These are phyloP conservation scores for Conringia planisiliqua DNA, from an alignment of 345 rosid genomes.

Conservation along the genomic window DNA sequence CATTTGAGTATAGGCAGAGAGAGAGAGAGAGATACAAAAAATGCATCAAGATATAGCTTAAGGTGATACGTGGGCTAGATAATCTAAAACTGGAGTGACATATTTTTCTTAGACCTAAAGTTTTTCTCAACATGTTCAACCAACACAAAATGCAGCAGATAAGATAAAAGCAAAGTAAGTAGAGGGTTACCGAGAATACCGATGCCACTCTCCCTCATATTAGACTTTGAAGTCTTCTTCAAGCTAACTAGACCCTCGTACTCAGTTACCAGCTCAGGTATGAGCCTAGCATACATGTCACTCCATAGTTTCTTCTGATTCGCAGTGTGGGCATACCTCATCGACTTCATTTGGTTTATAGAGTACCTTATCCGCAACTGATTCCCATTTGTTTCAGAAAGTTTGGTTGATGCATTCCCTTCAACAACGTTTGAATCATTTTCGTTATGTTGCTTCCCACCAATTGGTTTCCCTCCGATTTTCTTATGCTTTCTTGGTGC, in stretches of 20 bases:
- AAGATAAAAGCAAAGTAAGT: neutral
- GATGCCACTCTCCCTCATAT: constrained; percentile 14
- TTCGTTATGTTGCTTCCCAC: constrained; percentile 49
- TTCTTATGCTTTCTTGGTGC: constrained; percentile 38
- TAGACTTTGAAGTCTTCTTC: constrained; percentile 41
- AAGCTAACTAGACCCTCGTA: constrained; percentile 46
- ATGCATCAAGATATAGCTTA: neutral
- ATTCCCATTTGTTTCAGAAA: constrained; percentile 25
- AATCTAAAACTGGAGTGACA: neutral
- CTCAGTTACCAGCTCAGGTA: constrained; percentile 44
- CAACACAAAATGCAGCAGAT: constrained; percentile 1
- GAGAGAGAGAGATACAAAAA: neutral
- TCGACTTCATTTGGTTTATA: constrained; percentile 59
- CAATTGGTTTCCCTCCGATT: constrained; percentile 37
- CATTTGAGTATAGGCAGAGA: neutral
- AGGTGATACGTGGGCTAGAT: neutral
- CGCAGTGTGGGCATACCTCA: constrained; percentile 58
- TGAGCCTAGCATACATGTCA: constrained; percentile 49
- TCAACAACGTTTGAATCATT: constrained; percentile 33
- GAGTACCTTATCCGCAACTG: constrained; percentile 42
- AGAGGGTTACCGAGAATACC: constrained; percentile 32
- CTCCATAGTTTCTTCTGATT: constrained; percentile 68
- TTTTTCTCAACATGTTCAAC: constrained; percentile 13
- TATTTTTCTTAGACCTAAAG: neutral
- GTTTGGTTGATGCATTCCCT: constrained; percentile 14